Evolutionary conservation across 129 eudicot genomes (phyloP).

Genomic region (Glebionis coronaria): DNA sequence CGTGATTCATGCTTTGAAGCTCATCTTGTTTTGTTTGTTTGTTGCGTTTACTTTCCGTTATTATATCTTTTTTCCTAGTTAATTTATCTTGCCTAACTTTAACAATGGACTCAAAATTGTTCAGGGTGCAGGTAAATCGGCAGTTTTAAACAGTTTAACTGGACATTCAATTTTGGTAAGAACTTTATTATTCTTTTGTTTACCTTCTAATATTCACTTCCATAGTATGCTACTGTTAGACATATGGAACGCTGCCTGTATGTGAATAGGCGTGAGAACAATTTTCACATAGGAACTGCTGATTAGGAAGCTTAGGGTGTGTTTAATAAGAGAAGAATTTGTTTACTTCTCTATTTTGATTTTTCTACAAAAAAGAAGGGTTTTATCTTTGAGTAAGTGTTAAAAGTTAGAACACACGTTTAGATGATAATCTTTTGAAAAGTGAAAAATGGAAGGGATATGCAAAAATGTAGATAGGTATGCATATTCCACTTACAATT

Average conservation of each 20-base stretch:
- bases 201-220: slow-evolving; percentile 7
- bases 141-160: slow-evolving; percentile 94
- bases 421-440: too few relatives aligned
- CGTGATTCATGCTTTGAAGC: neutral
- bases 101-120: slow-evolving; percentile 21
- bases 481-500: too few relatives aligned
- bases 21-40: slow-evolving; percentile 12
- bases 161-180: slow-evolving; percentile 98
- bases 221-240: neutral
- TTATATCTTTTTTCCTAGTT: neutral
- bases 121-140: slow-evolving; percentile 99
- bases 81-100: slow-evolving; percentile 8
- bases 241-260: slow-evolving; percentile 6
- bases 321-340: too few relatives aligned
- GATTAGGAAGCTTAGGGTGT: too few relatives aligned
- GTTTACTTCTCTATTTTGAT: too few relatives aligned
- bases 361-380: too few relatives aligned
- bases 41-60: neutral
- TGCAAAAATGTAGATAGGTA: too few relatives aligned
- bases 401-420: too few relatives aligned
- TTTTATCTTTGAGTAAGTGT: too few relatives aligned
- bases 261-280: neutral
- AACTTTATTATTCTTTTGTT: neutral
- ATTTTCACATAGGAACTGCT: too few relatives aligned
- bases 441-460: too few relatives aligned